Percentiles rank a stretch among this genome's conserved stretches.
These are phyloP conservation scores for Phytophthora syringae DNA, from an alignment of 352 stramenopile species.

Conservation along the genomic window DNA sequence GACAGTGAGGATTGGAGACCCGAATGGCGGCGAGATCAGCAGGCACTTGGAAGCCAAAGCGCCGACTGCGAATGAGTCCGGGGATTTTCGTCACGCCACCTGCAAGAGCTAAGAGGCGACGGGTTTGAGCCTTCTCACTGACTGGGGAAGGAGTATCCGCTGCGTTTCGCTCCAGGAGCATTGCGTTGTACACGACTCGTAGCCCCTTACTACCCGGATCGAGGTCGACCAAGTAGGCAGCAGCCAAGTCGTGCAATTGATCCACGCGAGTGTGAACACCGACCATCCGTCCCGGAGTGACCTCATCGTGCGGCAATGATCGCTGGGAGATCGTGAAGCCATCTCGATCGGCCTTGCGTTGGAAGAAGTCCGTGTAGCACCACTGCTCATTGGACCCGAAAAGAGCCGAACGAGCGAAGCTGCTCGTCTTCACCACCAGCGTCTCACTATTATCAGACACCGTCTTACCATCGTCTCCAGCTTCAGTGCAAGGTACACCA, in stretches of 20 bases:
- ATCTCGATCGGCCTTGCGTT: conserved; percentile 14
- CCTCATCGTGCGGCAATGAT: conserved; percentile 7
- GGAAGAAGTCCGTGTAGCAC: conserved; percentile 39
- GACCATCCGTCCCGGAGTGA: conserved; percentile 1
- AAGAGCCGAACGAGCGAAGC: conserved; percentile 25
- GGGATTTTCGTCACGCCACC: conserved; percentile 32
- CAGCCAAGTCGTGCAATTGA: conserved; percentile 27
- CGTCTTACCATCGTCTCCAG: background rate
- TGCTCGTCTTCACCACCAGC: conserved; percentile 36
- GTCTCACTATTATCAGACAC: background rate
- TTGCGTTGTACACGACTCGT: conserved; percentile 33
- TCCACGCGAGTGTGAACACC: conserved; percentile 12
- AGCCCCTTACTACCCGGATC: conserved; percentile 14
- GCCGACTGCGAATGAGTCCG: conserved; percentile 45
- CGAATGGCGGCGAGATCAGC: conserved; percentile 40
- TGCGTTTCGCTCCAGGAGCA: conserved; percentile 2
- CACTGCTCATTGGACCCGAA: conserved; percentile 39
- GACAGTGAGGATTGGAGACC: conserved; percentile 46
- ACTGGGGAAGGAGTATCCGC: background rate
- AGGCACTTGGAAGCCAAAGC: conserved; percentile 54
- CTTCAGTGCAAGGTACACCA: background rate
- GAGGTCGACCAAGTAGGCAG: conserved; percentile 26
- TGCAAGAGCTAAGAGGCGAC: conserved; percentile 9
- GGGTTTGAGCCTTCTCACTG: conserved; percentile 5
- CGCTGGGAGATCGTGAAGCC: conserved; percentile 39